These are phyloP conservation scores for Fusarium citri DNA, from an alignment of 2,329 filamentous ascomycete genomes.

Conservation along the genomic window DNA sequence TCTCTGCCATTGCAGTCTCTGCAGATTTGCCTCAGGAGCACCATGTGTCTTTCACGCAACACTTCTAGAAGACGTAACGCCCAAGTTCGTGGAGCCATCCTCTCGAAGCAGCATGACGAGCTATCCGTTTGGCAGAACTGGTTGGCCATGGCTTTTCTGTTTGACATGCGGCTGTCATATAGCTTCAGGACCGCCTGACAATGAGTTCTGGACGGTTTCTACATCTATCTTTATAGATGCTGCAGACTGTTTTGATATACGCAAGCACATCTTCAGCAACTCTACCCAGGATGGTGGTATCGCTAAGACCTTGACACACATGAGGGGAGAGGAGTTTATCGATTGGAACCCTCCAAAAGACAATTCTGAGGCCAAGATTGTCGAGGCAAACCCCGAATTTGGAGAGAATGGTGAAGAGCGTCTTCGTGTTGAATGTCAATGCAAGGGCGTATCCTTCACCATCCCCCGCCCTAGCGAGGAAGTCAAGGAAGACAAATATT, in stretches of 20 bases:
- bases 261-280: slow-evolving; percentile 52
- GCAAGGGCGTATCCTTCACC: slow-evolving; percentile 61
- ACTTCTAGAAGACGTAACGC: slow-evolving; percentile 51
- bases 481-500: slow-evolving; percentile 46
- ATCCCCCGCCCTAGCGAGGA: slow-evolving; percentile 54
- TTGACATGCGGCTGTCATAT: slow-evolving; percentile 60
- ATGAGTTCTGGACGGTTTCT: slow-evolving; percentile 54
- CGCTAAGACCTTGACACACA: slow-evolving; percentile 50
- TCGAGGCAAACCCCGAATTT: slow-evolving; percentile 47
- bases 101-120: slow-evolving; percentile 51
- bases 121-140: slow-evolving; percentile 50
- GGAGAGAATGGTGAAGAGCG: slow-evolving; percentile 53
- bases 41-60: slow-evolving; percentile 57
- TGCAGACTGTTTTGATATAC: slow-evolving; percentile 51
- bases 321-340: slow-evolving; percentile 48
- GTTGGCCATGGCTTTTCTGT: slow-evolving; percentile 57
- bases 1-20: slow-evolving; percentile 60
- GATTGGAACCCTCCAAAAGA: slow-evolving; percentile 53
- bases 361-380: slow-evolving; percentile 42
- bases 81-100: slow-evolving; percentile 56
- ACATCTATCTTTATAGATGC: slow-evolving; percentile 56
- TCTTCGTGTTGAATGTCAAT: slow-evolving; percentile 59
- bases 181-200: slow-evolving; percentile 49
- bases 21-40: slow-evolving; percentile 57
- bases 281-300: slow-evolving; percentile 54